Percentiles rank a stretch among this genome's conserved stretches.
Conservation (phyloP, 208 protist genomes). For the Leishmania aethiopica region DNA sequence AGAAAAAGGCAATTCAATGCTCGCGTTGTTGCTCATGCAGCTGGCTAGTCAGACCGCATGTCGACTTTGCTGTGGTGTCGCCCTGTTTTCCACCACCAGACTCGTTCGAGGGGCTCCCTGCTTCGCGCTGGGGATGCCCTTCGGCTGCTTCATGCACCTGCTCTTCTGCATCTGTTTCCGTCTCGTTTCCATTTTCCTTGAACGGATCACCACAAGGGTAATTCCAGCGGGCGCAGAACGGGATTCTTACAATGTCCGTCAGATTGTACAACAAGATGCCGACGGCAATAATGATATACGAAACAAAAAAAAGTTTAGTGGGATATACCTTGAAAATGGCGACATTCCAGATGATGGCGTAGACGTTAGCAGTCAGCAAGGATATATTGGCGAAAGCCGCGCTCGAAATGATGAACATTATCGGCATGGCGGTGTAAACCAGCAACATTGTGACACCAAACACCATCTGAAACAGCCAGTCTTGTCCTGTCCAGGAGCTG, state of each 20-base stretch:
- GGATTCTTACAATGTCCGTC: constrained; percentile 57
- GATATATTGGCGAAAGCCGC: constrained; percentile 88
- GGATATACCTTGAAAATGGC: constrained; percentile 81
- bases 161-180: background rate
- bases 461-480: constrained; percentile 77
- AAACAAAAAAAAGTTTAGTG: constrained; percentile 63
- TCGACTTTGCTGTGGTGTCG: background rate
- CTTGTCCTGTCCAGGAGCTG: constrained; percentile 52
- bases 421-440: constrained; percentile 78
- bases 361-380: constrained; percentile 70
- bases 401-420: constrained; percentile 71
- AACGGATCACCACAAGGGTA: constrained; percentile 62
- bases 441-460: constrained; percentile 86
- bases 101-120: background rate
- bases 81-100: background rate
- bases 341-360: constrained; percentile 86
- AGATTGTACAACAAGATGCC: constrained; percentile 76
- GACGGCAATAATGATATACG: constrained; percentile 72
- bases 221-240: constrained; percentile 57
- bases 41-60: background rate
- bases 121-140: background rate
- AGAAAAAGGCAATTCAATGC: constrained; percentile 15
- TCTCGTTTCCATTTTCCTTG: constrained; percentile 8
- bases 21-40: background rate
- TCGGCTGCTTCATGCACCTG: background rate